Evolutionary conservation across 192 early-diverging fungal genomes (phyloP).

Genomic region (Coemansia sp.): DNA sequence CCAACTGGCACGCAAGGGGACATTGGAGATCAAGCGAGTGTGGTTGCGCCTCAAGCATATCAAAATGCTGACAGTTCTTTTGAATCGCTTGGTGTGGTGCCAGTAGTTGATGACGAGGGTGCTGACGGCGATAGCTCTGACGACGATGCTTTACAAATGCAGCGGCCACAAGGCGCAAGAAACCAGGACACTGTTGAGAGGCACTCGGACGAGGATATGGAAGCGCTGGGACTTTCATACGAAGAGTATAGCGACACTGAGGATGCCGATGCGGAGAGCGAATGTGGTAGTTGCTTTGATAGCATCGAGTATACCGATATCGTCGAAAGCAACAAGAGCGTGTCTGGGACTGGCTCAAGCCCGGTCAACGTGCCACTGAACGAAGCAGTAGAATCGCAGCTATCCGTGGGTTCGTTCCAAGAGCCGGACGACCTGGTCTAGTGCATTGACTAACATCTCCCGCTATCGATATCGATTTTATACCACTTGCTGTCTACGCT

Average conservation of each 20-base stretch:
- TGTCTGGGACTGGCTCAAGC: not conserved
- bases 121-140: not conserved
- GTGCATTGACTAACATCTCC: not conserved
- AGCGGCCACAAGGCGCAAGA: not conserved
- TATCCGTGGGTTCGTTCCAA: not conserved
- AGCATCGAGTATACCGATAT: constrained; percentile 1
- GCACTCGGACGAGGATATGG: not conserved
- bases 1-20: not conserved
- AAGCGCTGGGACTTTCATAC: not conserved
- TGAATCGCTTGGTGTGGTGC: not conserved
- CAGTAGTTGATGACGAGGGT: not conserved
- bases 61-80: constrained; percentile 3
- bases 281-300: constrained; percentile 1
- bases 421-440: not conserved
- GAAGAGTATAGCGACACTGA: not conserved
- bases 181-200: not conserved
- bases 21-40: not conserved
- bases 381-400: not conserved
- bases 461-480: not conserved
- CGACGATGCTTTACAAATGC: constrained; percentile 12
- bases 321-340: constrained; percentile 6
- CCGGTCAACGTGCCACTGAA: not conserved
- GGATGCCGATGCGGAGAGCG: not conserved
- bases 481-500: too few relatives aligned
- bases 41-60: constrained; percentile 29